A percentile compares a stretch with the other conserved stretches of the same genome.
These are phyloP conservation scores for Xylaria sp. DNA, from an alignment of 2,329 filamentous ascomycete species.

Conservation along the genomic window DNA sequence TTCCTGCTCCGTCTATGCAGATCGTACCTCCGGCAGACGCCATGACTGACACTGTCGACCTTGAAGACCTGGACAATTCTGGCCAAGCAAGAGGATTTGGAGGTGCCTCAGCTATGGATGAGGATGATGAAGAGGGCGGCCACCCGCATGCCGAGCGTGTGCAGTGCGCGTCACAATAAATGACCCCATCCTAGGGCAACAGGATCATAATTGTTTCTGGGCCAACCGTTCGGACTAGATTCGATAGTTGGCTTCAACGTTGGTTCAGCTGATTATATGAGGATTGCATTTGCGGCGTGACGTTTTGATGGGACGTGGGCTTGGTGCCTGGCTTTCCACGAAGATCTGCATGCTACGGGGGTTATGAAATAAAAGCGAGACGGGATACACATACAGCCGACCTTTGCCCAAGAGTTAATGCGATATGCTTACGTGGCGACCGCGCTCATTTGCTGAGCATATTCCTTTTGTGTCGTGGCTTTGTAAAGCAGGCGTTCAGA, in stretches of 20 bases:
- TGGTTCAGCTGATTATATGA: conserved; percentile 23
- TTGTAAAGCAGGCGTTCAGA: conserved; percentile 50
- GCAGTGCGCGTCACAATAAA: conserved; percentile 87
- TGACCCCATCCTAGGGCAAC: conserved; percentile 2
- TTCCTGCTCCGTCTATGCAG: conserved; percentile 76
- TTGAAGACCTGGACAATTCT: conserved; percentile 85
- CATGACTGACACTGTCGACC: conserved; percentile 89
- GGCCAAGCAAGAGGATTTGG: conserved; percentile 75
- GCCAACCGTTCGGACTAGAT: conserved; percentile 23
- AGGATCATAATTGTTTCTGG: conserved; percentile 26
- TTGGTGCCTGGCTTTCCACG: conserved; percentile 42
- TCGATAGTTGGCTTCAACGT: conserved; percentile 27
- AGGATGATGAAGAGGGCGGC: conserved; percentile 78
- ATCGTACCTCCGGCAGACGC: conserved; percentile 79
- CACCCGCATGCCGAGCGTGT: conserved; percentile 81
- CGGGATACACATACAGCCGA: conserved; percentile 24
- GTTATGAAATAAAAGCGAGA: conserved; percentile 36
- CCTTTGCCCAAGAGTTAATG: conserved; percentile 33
- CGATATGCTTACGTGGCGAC: conserved; percentile 19
- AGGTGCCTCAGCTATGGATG: conserved; percentile 71
- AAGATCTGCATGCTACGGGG: conserved; percentile 41
- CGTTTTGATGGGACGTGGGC: conserved; percentile 43
- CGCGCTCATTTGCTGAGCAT: conserved; percentile 30
- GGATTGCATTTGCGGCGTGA: conserved; percentile 48
- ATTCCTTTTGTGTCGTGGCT: conserved; percentile 41